These are phyloP conservation scores for Marasmius tenuissimus DNA, from an alignment of 1,284 basidiomycete species.

Conservation along the genomic window DNA sequence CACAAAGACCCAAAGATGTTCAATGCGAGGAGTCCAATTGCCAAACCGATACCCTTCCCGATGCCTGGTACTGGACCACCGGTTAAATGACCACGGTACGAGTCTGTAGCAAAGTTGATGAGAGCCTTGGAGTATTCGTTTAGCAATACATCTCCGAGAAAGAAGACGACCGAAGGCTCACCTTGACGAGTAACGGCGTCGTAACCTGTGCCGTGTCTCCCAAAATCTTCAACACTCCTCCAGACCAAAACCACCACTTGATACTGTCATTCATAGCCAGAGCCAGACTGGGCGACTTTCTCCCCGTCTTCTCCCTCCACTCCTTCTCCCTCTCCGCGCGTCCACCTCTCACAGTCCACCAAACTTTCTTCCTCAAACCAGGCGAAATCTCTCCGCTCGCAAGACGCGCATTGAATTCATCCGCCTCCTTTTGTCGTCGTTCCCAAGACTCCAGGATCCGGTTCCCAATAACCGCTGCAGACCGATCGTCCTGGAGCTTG, in stretches of 20 bases:
- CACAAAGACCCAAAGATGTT: conserved; percentile 71
- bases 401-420: conserved; percentile 70
- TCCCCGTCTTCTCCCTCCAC: conserved; percentile 69
- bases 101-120: conserved; percentile 73
- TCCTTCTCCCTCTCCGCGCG: conserved; percentile 53
- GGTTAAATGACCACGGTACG: conserved; percentile 54
- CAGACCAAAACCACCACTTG: conserved; percentile 82
- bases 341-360: conserved; percentile 63
- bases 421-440: conserved; percentile 54
- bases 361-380: conserved; percentile 45
- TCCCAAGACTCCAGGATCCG: conserved; percentile 69
- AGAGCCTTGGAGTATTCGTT: conserved; percentile 47
- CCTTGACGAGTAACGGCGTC: conserved; percentile 63
- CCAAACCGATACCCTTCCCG: conserved; percentile 75
- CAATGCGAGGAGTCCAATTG: conserved; percentile 70
- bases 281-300: conserved; percentile 66
- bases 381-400: conserved; percentile 64
- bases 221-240: conserved; percentile 74
- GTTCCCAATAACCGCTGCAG: conserved; percentile 59
- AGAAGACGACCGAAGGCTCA: conserved; percentile 4
- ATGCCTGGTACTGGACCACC: conserved; percentile 54
- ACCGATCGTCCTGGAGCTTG: conserved; percentile 68
- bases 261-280: conserved; percentile 83
- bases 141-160: background rate
- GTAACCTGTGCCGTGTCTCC: conserved; percentile 74